Conservation (phyloP, 306 rosid species). For the Ammopiptanthus mongolicus region DNA sequence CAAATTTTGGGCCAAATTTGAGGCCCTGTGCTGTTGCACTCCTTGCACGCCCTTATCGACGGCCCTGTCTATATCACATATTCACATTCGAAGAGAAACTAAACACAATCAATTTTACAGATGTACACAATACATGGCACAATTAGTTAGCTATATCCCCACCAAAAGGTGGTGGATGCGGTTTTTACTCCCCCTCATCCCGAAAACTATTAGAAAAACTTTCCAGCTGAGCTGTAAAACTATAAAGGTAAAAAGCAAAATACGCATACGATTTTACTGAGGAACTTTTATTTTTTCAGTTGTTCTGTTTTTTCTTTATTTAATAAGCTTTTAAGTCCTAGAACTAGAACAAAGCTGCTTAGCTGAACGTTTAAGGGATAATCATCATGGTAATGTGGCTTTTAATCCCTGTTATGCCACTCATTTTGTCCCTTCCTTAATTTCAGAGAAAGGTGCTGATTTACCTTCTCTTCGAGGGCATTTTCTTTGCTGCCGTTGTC, state of each 20-base stretch:
- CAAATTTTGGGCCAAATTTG: too few relatives aligned
- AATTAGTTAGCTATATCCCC: too few relatives aligned
- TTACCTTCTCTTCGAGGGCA: slow-evolving; percentile 8
- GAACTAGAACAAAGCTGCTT: background rate
- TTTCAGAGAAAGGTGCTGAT: slow-evolving; percentile 40
- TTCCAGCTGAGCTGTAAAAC: background rate
- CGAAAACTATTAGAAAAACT: too few relatives aligned
- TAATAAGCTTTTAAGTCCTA: background rate
- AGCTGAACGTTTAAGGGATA: background rate
- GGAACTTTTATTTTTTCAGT: background rate
- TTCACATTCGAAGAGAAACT: background rate
- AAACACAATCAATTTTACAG: background rate
- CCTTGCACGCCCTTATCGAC: too few relatives aligned
- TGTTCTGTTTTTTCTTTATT: background rate
- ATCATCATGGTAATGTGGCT: background rate
- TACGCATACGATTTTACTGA: background rate
- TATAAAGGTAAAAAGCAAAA: too few relatives aligned
- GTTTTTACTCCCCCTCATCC: too few relatives aligned
- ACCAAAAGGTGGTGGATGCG: too few relatives aligned
- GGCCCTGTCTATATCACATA: too few relatives aligned
- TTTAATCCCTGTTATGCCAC: background rate
- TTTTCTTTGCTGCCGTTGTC: slow-evolving; percentile 37
- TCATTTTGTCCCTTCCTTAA: background rate
- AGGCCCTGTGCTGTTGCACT: too few relatives aligned
- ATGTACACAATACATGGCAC: too few relatives aligned